These are phyloP conservation scores for Sclerotinia nivalis DNA, from an alignment of 2,329 filamentous ascomycete genomes.

Conservation along the genomic window DNA sequence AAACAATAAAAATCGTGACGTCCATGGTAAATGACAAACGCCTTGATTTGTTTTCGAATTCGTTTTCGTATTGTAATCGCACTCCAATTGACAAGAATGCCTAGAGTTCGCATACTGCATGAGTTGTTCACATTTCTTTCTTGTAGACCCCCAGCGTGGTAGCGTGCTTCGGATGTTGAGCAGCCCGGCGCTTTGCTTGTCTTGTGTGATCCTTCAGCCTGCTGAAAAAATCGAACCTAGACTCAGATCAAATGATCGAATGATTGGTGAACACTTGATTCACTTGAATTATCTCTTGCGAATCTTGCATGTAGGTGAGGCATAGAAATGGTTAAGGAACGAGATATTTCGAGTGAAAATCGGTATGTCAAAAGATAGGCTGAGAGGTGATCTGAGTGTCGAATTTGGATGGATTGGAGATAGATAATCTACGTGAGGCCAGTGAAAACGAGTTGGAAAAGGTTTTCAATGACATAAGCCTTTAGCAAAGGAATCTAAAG, in stretches of 20 bases:
- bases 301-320: not conserved
- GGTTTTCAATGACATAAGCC: not conserved
- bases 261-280: conserved; percentile 1
- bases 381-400: not conserved
- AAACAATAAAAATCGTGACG: not conserved
- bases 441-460: too few species aligned
- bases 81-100: conserved; percentile 6
- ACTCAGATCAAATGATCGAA: not conserved
- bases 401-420: not conserved
- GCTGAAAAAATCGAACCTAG: not conserved
- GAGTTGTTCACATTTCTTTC: not conserved
- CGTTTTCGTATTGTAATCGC: conserved; percentile 19
- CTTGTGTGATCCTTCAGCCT: not conserved
- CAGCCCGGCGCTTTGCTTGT: conserved; percentile 4
- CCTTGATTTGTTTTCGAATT: conserved; percentile 1
- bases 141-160: not conserved
- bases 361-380: not conserved
- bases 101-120: not conserved
- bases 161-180: conserved; percentile 14
- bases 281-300: not conserved
- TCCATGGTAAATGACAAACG: not conserved
- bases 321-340: not conserved
- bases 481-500: not conserved
- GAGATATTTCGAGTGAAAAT: not conserved
- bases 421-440: not conserved